Evolutionary conservation across 1,139 yeast genomes (phyloP).

Genomic region (Dujonia santamariae): DNA sequence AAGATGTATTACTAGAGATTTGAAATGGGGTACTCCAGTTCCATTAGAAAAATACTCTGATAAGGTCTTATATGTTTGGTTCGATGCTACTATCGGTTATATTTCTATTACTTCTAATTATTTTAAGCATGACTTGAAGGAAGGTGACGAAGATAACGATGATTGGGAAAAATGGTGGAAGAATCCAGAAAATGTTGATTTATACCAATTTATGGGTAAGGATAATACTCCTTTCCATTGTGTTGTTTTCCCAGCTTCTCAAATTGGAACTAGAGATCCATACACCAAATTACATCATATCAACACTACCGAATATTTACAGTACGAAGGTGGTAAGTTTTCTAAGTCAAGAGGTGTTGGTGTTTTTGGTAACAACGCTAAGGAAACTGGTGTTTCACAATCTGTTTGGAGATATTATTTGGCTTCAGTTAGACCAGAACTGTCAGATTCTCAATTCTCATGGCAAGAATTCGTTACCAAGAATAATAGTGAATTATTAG

Average conservation of each 20-base stretch:
- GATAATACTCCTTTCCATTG: conserved; percentile 99
- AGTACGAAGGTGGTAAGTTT: conserved; percentile 96
- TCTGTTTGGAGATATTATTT: conserved; percentile 98
- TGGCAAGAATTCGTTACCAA: conserved; percentile 95
- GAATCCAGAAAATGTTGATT: conserved; percentile 75
- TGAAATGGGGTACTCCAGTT: conserved; percentile 98
- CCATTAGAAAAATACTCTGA: conserved; percentile 80
- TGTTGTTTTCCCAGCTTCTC: conserved; percentile 92
- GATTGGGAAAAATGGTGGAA: conserved; percentile 90
- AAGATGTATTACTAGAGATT: conserved; percentile 95
- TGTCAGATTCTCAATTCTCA: conserved; percentile 93
- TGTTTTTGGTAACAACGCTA: conserved; percentile 96
- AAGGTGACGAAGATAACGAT: conserved; percentile 20
- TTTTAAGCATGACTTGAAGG: conserved; percentile 46
- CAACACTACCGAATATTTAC: conserved; percentile 93
- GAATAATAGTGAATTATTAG: conserved; percentile 88
- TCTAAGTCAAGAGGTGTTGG: conserved; percentile 96
- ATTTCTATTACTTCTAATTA: conserved; percentile 94
- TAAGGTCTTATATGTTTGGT: conserved; percentile 96
- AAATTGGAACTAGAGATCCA: conserved; percentile 78
- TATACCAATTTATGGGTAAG: conserved; percentile 98
- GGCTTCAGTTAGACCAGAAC: conserved; percentile 90
- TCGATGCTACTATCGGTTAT: conserved; percentile 96
- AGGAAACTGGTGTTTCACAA: conserved; percentile 85
- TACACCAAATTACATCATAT: conserved; percentile 94